phyloP scores from a whole-genome alignment of 805 yeast species.

The Yamadazyma olivae region DNA sequence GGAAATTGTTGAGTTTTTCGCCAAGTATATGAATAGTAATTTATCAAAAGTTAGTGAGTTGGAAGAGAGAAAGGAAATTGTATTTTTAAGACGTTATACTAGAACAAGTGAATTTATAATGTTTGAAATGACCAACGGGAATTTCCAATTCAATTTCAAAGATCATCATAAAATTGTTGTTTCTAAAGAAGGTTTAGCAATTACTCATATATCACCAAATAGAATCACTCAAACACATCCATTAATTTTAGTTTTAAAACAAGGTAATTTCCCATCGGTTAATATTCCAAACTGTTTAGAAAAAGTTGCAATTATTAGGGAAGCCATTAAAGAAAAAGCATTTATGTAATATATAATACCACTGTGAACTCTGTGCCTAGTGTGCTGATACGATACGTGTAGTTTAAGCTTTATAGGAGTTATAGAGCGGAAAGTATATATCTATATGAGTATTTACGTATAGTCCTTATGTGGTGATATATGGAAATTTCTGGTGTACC shows the following conservation, averaged over 20 bases:
- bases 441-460: no score
- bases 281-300: conserved; percentile 42
- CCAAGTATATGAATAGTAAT: conserved; percentile 88
- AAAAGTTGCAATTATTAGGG: conserved; percentile 50
- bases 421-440: no score
- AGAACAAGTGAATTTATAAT: conserved; percentile 78
- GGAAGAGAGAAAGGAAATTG: conserved; percentile 59
- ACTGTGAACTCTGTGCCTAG: no score
- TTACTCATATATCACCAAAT: conserved; percentile 79
- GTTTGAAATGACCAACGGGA: conserved; percentile 92
- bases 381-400: no score
- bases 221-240: conserved; percentile 69
- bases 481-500: no score
- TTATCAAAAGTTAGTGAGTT: conserved; percentile 75
- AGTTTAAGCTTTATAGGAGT: no score
- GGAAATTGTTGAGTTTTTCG: conserved; percentile 83
- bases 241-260: conserved; percentile 40
- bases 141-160: conserved; percentile 90
- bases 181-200: conserved; percentile 68
- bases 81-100: conserved; percentile 78
- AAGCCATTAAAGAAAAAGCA: conserved; percentile 50
- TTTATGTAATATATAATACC: conserved; percentile 7
- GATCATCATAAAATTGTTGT: conserved; percentile 90
- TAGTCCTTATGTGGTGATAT: no score
- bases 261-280: conserved; percentile 39